A percentile compares a stretch with the other conserved stretches of the same genome.
Evolutionary conservation across 768 basidiomycete species (phyloP).

Genomic region (Multifurca ochricompacta): DNA sequence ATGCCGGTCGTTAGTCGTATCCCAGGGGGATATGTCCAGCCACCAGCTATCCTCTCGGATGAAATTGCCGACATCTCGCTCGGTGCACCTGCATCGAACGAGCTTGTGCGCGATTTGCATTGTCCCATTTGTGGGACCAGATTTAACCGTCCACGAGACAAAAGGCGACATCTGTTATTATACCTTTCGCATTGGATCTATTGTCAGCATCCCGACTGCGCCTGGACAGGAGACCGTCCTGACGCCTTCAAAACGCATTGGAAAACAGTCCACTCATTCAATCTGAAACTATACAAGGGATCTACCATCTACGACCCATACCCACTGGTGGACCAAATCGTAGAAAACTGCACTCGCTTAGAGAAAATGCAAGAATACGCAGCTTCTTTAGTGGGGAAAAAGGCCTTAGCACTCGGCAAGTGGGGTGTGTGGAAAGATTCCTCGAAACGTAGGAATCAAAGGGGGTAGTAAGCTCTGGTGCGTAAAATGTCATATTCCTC

Average conservation of each 20-base stretch:
- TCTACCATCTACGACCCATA: neutral
- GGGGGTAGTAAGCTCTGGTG: too few species aligned
- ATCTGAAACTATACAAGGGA: neutral
- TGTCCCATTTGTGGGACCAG: neutral
- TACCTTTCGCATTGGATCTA: conserved; percentile 2
- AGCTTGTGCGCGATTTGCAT: rapidly evolving
- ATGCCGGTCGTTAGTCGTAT: neutral
- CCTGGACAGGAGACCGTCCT: conserved; percentile 1
- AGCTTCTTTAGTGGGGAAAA: neutral
- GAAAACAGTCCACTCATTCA: neutral
- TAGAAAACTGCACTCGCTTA: neutral
- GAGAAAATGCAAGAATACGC: neutral
- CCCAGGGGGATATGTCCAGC: neutral
- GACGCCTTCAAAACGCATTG: neutral
- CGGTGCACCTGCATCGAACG: too few species aligned
- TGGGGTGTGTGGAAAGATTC: neutral
- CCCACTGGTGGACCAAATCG: neutral
- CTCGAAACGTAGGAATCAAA: neutral
- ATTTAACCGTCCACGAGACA: neutral
- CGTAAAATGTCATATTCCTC: too few species aligned
- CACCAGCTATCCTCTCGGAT: neutral
- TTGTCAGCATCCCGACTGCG: neutral
- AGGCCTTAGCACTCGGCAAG: neutral
- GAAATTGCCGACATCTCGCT: neutral
- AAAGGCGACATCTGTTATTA: neutral